Evolutionary conservation across 73 alveolate genomes (phyloP).

Genomic region (Symbiodinium natans): DNA sequence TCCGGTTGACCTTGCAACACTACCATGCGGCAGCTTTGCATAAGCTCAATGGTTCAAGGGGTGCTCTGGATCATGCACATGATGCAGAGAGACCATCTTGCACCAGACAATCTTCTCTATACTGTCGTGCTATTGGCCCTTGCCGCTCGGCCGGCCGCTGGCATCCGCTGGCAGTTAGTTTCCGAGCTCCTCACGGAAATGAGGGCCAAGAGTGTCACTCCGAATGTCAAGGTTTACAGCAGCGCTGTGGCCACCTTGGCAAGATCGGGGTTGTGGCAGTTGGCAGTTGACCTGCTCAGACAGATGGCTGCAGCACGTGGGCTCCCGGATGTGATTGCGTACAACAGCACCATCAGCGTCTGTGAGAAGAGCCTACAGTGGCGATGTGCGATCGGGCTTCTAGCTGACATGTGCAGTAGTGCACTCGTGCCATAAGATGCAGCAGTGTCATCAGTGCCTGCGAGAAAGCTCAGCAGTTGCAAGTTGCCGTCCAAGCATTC

Average conservation of each 20-base stretch:
- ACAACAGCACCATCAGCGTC: constrained; percentile 55
- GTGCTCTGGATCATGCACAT: too few relatives aligned
- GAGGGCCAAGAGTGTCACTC: background rate
- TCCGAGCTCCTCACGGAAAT: background rate
- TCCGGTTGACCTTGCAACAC: too few relatives aligned
- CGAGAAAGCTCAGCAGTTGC: background rate
- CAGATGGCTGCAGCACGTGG: background rate
- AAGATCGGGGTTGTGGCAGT: background rate
- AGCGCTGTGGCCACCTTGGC: background rate
- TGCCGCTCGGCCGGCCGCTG: too few relatives aligned
- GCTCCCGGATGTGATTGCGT: constrained; percentile 37
- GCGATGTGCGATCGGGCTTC: background rate
- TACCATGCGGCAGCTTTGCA: too few relatives aligned
- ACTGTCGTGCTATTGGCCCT: too few relatives aligned
- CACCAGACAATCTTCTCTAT: too few relatives aligned
- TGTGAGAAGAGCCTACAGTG: background rate
- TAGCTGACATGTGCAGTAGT: background rate
- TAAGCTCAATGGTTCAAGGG: too few relatives aligned
- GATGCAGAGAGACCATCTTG: too few relatives aligned
- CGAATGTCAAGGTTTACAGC: background rate
- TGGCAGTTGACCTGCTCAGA: background rate
- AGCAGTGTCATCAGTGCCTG: background rate
- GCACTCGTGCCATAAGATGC: background rate
- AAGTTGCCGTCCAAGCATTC: background rate
- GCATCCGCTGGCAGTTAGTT: background rate